Percentiles rank a stretch among this genome's conserved stretches.
These are phyloP conservation scores for Cystobasidium ongulense DNA, from an alignment of 768 basidiomycete species.

Conservation along the genomic window DNA sequence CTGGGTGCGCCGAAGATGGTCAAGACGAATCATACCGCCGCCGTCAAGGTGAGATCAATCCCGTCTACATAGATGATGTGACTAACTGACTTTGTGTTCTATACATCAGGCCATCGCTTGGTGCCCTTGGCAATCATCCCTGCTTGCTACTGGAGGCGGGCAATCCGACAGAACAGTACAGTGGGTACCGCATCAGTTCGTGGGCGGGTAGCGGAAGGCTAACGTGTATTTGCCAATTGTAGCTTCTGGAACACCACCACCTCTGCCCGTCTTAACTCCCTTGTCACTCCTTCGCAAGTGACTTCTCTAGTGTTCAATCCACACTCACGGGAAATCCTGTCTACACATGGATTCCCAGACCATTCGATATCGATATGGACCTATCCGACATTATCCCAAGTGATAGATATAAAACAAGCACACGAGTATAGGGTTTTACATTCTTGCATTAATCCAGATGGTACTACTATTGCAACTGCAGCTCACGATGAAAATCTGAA, in stretches of 20 bases:
- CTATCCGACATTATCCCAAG: slow-evolving; percentile 74
- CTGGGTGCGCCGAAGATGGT: slow-evolving; percentile 69
- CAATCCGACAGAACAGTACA: slow-evolving; percentile 64
- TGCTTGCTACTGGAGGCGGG: slow-evolving; percentile 88
- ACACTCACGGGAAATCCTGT: slow-evolving; percentile 78
- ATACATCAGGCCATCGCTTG: slow-evolving; percentile 74
- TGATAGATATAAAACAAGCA: slow-evolving; percentile 79
- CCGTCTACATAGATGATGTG: background rate
- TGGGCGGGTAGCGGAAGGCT: background rate
- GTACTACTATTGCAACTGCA: slow-evolving; percentile 83
- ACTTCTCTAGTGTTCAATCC: slow-evolving; percentile 82
- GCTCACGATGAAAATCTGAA: slow-evolving; percentile 94
- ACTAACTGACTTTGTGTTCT: background rate
- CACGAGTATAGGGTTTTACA: slow-evolving; percentile 86
- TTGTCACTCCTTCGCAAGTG: slow-evolving; percentile 80
- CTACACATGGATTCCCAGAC: slow-evolving; percentile 84
- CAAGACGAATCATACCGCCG: slow-evolving; percentile 81
- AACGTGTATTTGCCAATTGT: slow-evolving; percentile 29
- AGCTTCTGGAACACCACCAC: slow-evolving; percentile 88
- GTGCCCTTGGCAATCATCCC: slow-evolving; percentile 90
- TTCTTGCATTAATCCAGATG: slow-evolving; percentile 74
- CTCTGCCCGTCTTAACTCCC: slow-evolving; percentile 77
- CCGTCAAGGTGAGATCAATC: slow-evolving; percentile 49
- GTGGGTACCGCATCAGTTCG: background rate
- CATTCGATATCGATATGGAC: slow-evolving; percentile 47